Evolutionary conservation across 2,329 filamentous ascomycete genomes (phyloP).

Genomic region (Stachybotrys elegans): DNA sequence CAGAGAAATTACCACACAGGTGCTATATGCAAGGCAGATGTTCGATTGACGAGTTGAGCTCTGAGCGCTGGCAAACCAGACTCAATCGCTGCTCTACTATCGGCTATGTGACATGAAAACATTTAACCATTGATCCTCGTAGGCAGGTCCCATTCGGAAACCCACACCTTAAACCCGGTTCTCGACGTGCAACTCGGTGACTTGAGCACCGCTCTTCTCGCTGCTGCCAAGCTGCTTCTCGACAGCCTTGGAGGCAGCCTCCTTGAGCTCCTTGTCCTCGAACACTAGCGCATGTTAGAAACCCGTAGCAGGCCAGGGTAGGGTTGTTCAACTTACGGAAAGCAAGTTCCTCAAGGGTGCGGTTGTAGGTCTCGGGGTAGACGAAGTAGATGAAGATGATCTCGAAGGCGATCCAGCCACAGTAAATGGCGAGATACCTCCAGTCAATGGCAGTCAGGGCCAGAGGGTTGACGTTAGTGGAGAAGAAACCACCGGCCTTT

Average conservation of each 20-base stretch:
- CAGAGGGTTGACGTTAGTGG: slow-evolving; percentile 39
- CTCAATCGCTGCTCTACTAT: too few relatives aligned
- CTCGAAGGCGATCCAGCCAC: slow-evolving; percentile 37
- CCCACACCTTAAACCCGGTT: too few relatives aligned
- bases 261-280: slow-evolving; percentile 31
- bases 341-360: slow-evolving; percentile 65
- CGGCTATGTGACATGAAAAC: too few relatives aligned
- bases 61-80: too few relatives aligned
- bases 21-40: too few relatives aligned
- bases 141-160: too few relatives aligned
- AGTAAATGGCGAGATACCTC: slow-evolving; percentile 39
- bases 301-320: slow-evolving; percentile 5
- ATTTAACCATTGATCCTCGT: too few relatives aligned
- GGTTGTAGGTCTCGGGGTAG: slow-evolving; percentile 74
- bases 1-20: too few relatives aligned
- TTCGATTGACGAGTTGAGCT: too few relatives aligned
- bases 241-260: slow-evolving; percentile 32
- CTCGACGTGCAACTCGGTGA: too few relatives aligned
- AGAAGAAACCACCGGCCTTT: slow-evolving; percentile 33
- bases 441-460: slow-evolving; percentile 32
- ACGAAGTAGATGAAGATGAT: slow-evolving; percentile 64
- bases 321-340: slow-evolving; percentile 27
- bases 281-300: slow-evolving; percentile 23
- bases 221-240: slow-evolving; percentile 27
- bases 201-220: too few relatives aligned